Percentiles rank a stretch among this genome's conserved stretches.
Evolutionary conservation across 1,284 basidiomycete species (phyloP).

Genomic region (Microbotryum violaceum): DNA sequence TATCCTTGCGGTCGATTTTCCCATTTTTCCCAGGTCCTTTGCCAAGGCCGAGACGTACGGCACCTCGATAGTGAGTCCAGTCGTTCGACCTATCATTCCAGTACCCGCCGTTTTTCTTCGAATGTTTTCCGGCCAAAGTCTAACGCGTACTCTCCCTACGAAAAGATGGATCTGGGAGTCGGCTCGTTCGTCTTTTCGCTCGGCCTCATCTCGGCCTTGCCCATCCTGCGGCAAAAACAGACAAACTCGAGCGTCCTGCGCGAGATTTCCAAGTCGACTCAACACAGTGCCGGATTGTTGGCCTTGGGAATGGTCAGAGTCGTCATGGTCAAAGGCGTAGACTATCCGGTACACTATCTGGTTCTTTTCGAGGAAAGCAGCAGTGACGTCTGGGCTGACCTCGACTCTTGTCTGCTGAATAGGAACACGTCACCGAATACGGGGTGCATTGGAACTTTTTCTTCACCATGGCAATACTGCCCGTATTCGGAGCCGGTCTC

Average conservation of each 20-base stretch:
- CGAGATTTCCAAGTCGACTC: slow-evolving; percentile 33
- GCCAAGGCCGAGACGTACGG: slow-evolving; percentile 95
- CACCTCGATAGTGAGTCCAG: slow-evolving; percentile 65
- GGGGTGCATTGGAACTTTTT: slow-evolving; percentile 99
- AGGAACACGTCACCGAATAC: slow-evolving; percentile 96
- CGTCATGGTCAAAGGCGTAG: slow-evolving; percentile 79
- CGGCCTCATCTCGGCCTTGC: slow-evolving; percentile 76
- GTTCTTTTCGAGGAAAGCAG: neutral
- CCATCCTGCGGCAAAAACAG: slow-evolving; percentile 43
- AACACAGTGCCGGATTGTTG: slow-evolving; percentile 56
- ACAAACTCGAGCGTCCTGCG: slow-evolving; percentile 47
- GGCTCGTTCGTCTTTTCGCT: slow-evolving; percentile 94
- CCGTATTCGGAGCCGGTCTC: slow-evolving; percentile 62
- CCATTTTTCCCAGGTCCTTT: slow-evolving; percentile 74
- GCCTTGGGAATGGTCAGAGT: slow-evolving; percentile 69
- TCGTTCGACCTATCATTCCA: neutral
- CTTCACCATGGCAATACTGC: slow-evolving; percentile 78
- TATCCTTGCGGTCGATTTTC: slow-evolving; percentile 95
- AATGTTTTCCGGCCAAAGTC: neutral
- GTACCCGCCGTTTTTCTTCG: too few species aligned
- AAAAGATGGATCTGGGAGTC: slow-evolving; percentile 93
- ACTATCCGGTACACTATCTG: slow-evolving; percentile 67
- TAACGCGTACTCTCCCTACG: neutral
- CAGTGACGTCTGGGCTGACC: neutral
- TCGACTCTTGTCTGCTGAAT: neutral